Evolutionary conservation across 1,284 basidiomycete genomes (phyloP), one percentile per base, ranked within the genome.

Genomic region (Malassezia slooffiae): DNA sequence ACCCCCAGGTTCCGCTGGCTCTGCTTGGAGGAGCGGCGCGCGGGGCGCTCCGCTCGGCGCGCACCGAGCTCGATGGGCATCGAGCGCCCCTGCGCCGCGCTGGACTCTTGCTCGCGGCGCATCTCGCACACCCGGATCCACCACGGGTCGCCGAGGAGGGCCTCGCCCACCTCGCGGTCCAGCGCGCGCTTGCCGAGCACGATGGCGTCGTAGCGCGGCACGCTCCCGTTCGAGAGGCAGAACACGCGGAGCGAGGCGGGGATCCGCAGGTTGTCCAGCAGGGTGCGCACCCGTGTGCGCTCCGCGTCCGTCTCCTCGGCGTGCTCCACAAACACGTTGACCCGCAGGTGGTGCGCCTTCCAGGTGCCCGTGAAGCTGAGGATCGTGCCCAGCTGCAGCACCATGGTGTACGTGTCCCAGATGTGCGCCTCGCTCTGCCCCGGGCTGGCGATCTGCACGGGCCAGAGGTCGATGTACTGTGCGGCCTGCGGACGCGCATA

Each of bases 401-500:
- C 64, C 63, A 68, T 67, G 10, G 66, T 68, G 50, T 68, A 68
- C 4, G 63, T 67, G 42, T 68, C 66, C 66, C 66, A 68, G n/a
- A 33, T 29, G 4, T 38, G 46, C 13, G 60, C 58, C 16, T 58
- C 62, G 22, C 43, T 52, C 19, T 55, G 48, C 11, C 60, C 58
- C 1, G 55, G 46, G 19, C 55, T 61, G 4, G 62, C 58, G 31
- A 68, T 68, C 42, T 68, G 66, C 20, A 68, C 57, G 3, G 66
- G 66, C 66, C 66, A 68, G 20, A 68, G 40, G 38, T 68, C 66
- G 20, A 68, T 62, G 54, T 60, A 68, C 27, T 50, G 52, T 26
- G 56, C 52, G 9, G 20, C n/a, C 3, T 17, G 15, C 13, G 35
- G 10, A n/a, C 15, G 34, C 33, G 37, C 35, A 29, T 48, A 40